Percentiles rank a stretch among this genome's conserved stretches.
These are phyloP conservation scores for Pogostemon cablin DNA, from an alignment of 257 asterid species.

Conservation along the genomic window DNA sequence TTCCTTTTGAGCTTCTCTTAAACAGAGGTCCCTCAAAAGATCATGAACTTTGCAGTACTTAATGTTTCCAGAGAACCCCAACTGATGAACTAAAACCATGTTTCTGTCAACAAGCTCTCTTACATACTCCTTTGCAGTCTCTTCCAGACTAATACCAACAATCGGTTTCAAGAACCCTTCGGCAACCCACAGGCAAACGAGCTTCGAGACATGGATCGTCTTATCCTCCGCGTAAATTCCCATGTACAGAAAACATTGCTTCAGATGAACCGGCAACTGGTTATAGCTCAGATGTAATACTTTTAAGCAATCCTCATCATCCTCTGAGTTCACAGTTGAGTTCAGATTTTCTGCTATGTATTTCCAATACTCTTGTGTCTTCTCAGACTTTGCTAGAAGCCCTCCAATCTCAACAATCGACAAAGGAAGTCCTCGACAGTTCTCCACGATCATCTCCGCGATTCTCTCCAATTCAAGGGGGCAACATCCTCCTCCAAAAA, in stretches of 20 bases:
- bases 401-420: constrained; percentile 36
- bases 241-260: constrained; percentile 28
- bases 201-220: constrained; percentile 1
- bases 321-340: neutral
- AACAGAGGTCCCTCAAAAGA: constrained; percentile 22
- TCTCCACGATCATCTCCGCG: constrained; percentile 26
- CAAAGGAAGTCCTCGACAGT: constrained; percentile 38
- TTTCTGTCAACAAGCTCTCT: constrained; percentile 10
- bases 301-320: constrained; percentile 7
- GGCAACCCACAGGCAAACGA: constrained; percentile 17
- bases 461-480: constrained; percentile 18
- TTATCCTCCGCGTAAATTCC: constrained; percentile 12
- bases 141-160: constrained; percentile 9
- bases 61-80: constrained; percentile 14
- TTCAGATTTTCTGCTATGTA: constrained; percentile 1
- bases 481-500: constrained; percentile 15
- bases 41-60: constrained; percentile 27
- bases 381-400: constrained; percentile 23
- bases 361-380: constrained; percentile 10
- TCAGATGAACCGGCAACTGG: constrained; percentile 11
- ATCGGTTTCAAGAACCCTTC: constrained; percentile 20
- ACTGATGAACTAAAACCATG: constrained; percentile 15
- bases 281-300: constrained; percentile 15
- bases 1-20: neutral
- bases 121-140: neutral